Evolutionary conservation across 2,329 filamentous ascomycete genomes (phyloP).

Genomic region (Mollisia scopiformis): DNA sequence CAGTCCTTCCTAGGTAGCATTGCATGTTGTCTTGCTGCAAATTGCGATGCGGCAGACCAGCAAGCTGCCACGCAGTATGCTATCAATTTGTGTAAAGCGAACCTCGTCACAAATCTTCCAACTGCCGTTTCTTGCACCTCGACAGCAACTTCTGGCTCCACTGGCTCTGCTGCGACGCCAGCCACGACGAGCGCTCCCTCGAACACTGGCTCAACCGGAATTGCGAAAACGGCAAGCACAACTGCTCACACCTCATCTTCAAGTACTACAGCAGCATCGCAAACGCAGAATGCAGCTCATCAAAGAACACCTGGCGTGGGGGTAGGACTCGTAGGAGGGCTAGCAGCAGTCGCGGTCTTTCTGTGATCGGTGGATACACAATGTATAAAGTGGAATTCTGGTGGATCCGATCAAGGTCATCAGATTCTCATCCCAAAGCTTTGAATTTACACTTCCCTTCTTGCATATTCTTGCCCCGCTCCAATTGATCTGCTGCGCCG

Average conservation of each 20-base stretch:
- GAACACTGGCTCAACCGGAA: slow-evolving; percentile 1
- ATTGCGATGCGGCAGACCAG: slow-evolving; percentile 48
- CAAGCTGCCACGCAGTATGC: slow-evolving; percentile 36
- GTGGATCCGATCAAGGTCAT: background rate
- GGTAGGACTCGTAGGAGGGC: slow-evolving; percentile 28
- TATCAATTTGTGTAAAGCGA: slow-evolving; percentile 37
- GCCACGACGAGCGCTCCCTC: slow-evolving; percentile 6
- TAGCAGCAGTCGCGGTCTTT: slow-evolving; percentile 27
- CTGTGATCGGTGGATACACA: slow-evolving; percentile 20
- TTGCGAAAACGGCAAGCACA: background rate
- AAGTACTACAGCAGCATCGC: slow-evolving; percentile 15
- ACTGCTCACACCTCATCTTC: background rate
- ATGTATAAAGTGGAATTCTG: background rate
- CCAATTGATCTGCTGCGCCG: too few relatives aligned
- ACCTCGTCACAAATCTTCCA: slow-evolving; percentile 37
- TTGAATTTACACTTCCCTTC: background rate
- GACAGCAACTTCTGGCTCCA: slow-evolving; percentile 3
- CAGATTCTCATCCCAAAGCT: background rate
- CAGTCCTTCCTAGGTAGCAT: slow-evolving; percentile 49
- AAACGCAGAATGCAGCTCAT: slow-evolving; percentile 18
- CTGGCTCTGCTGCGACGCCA: background rate
- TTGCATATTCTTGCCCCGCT: too few relatives aligned
- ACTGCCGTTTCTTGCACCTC: slow-evolving; percentile 24
- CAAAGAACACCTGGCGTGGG: slow-evolving; percentile 20
- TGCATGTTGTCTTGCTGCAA: slow-evolving; percentile 50